These are phyloP conservation scores for Rhododendron vialii DNA, from an alignment of 148 eudicot genomes.

Conservation along the genomic window DNA sequence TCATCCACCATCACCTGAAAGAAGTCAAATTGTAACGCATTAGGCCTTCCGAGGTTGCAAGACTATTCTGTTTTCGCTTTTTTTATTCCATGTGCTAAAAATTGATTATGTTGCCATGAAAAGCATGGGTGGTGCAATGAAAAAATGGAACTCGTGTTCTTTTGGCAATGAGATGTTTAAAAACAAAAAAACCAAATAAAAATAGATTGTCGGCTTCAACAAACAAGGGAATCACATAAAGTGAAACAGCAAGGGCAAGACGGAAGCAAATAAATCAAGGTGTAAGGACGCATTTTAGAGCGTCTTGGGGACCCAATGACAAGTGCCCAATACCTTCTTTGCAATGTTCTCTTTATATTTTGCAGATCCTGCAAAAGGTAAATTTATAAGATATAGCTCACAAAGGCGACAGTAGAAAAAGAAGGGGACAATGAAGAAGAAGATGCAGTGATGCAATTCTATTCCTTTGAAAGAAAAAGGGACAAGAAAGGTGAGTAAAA, in stretches of 20 bases:
- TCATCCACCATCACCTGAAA: conserved; percentile 68
- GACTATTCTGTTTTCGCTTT: neutral
- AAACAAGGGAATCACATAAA: neutral
- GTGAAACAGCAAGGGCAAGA: neutral
- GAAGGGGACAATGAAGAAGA: neutral
- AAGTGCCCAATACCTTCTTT: conserved; percentile 90
- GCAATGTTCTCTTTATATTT: conserved; percentile 43
- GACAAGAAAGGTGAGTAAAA: neutral
- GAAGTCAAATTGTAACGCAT: neutral
- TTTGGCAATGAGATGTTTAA: neutral
- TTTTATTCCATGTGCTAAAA: neutral
- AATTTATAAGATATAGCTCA: neutral
- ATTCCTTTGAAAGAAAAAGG: neutral
- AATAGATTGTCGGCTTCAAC: neutral
- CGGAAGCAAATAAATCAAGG: neutral
- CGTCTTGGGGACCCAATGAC: conserved; percentile 82
- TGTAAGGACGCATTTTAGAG: conserved; percentile 19
- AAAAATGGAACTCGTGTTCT: neutral
- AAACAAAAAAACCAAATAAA: neutral
- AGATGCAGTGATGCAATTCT: neutral
- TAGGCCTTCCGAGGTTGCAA: neutral
- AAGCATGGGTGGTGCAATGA: neutral
- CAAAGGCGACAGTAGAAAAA: neutral
- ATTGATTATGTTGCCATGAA: neutral
- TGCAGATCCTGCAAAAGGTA: conserved; percentile 27